Base-by-base conservation (phyloP, 148 eudicot genomes). In the Polygonum maritimum region DNA sequence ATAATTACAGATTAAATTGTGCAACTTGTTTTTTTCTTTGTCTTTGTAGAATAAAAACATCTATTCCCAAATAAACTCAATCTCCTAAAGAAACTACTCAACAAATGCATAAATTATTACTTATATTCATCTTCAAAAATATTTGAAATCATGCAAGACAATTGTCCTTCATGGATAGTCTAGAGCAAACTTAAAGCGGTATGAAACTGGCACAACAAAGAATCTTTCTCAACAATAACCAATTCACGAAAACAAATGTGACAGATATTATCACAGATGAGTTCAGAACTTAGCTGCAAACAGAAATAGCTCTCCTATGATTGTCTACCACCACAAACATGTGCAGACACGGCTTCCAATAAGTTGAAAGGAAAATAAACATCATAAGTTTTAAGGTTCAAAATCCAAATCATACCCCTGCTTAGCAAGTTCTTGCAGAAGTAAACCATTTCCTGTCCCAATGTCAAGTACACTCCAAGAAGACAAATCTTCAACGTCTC, bases 401-500 rank as follows among this genome's bases (percentile, higher is more conserved):
- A 62, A 38, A 15, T 77, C 75, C 35, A 69, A 80, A 69, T 22
- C 38, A 77, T 90, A 96, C 99, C 99, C 99, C 52, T 82, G 98
- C 88, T 88, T 96, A 73, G 98, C 88, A 78, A 96, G 91, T 81
- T 96, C 97, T 78, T 96, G 99, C 49, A 96, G 98, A 75, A 96
- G 98, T 84, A 96, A 78, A 80, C 99, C 99, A 65, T 96, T 96
- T 78, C 99, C 99, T 74, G 99, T 96, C 38, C 99, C 99, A 79
- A 96, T 81, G 77, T 96, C 99, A 80, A 96, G 99, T 58, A 92
- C 88, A 81, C 89, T 91, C 98, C 99, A 95, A 72, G 81, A 71
- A 36, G 89, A 83, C 76, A 96, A 78, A 71, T 84, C 86, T 38
- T 83, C 52, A 72, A 8, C 5, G 9, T 48, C 75, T 72, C 54